phyloP scores from a whole-genome alignment of 2,329 filamentous ascomycete genomes.

The Sclerotinia subarctica region DNA sequence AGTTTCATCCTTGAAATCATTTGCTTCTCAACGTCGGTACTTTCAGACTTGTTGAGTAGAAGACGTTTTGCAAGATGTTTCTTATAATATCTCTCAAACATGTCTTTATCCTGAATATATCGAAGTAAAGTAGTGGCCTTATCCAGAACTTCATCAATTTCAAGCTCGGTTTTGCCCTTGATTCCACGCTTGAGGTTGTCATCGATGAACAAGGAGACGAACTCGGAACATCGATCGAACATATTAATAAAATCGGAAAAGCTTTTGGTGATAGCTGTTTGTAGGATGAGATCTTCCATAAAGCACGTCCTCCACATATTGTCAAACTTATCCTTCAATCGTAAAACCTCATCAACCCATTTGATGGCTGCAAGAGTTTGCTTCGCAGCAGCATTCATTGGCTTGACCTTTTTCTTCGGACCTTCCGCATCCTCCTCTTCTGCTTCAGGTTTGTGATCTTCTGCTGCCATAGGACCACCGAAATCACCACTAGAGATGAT shows the following conservation, averaged over 20 bases:
- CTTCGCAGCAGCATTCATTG: slow-evolving; percentile 62
- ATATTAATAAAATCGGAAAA: slow-evolving; percentile 92
- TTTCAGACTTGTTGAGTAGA: slow-evolving; percentile 84
- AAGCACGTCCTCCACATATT: slow-evolving; percentile 73
- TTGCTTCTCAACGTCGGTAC: slow-evolving; percentile 87
- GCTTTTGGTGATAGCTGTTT: slow-evolving; percentile 79
- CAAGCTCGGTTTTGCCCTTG: slow-evolving; percentile 85
- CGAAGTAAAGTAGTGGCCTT: slow-evolving; percentile 85
- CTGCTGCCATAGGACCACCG: slow-evolving; percentile 39
- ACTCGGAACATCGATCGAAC: slow-evolving; percentile 83
- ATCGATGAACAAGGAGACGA: slow-evolving; percentile 93
- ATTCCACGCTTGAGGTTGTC: slow-evolving; percentile 93
- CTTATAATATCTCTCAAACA: slow-evolving; percentile 97
- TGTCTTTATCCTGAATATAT: slow-evolving; percentile 86
- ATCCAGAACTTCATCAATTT: slow-evolving; percentile 80
- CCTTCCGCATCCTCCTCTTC: slow-evolving; percentile 29
- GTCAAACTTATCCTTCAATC: slow-evolving; percentile 87
- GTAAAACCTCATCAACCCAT: slow-evolving; percentile 90
- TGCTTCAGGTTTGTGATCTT: slow-evolving; percentile 46
- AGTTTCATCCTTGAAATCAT: slow-evolving; percentile 98
- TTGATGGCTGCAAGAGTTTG: slow-evolving; percentile 84
- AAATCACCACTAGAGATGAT: slow-evolving; percentile 55
- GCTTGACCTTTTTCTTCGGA: slow-evolving; percentile 47
- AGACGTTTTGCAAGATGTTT: slow-evolving; percentile 88
- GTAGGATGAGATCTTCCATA: slow-evolving; percentile 68